Percentiles rank a stretch among this genome's conserved stretches.
Conservation (phyloP, 345 rosid species). For the Populus simonii region DNA sequence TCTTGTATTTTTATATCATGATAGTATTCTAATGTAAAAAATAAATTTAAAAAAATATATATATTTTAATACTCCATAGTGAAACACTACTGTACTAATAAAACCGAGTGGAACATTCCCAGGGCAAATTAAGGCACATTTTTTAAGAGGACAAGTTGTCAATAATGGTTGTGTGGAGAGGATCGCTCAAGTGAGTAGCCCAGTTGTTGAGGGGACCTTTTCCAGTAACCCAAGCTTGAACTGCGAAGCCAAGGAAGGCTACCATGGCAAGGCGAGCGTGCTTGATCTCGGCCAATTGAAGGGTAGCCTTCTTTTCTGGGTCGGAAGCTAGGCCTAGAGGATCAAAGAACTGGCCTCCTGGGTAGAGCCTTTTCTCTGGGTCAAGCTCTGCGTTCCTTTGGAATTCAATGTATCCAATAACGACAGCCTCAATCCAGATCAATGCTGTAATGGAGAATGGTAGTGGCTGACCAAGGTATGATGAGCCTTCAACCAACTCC, state of each 20-base stretch:
- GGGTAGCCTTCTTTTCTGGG: constrained; percentile 84
- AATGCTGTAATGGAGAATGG: constrained; percentile 78
- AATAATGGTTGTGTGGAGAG: constrained; percentile 96
- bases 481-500: constrained; percentile 86
- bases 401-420: constrained; percentile 91
- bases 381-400: constrained; percentile 88
- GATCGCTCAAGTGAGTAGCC: constrained; percentile 97
- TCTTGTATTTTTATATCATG: too few species aligned
- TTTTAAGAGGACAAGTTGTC: constrained; percentile 62
- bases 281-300: constrained; percentile 96
- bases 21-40: too few species aligned
- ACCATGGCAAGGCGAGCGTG: constrained; percentile 99
- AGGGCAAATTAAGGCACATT: background rate
- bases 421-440: constrained; percentile 83
- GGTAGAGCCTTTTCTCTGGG: constrained; percentile 88
- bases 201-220: constrained; percentile 98
- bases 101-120: background rate
- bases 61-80: too few species aligned
- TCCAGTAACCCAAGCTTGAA: constrained; percentile 87
- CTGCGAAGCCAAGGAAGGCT: constrained; percentile 81
- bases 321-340: constrained; percentile 83
- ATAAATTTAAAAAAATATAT: too few species aligned
- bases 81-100: too few species aligned
- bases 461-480: constrained; percentile 86
- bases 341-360: constrained; percentile 81